Percentiles rank a stretch among this genome's conserved stretches.
These are phyloP conservation scores for Colletotrichum melonis DNA, from an alignment of 2,329 filamentous ascomycete genomes.

Conservation along the genomic window DNA sequence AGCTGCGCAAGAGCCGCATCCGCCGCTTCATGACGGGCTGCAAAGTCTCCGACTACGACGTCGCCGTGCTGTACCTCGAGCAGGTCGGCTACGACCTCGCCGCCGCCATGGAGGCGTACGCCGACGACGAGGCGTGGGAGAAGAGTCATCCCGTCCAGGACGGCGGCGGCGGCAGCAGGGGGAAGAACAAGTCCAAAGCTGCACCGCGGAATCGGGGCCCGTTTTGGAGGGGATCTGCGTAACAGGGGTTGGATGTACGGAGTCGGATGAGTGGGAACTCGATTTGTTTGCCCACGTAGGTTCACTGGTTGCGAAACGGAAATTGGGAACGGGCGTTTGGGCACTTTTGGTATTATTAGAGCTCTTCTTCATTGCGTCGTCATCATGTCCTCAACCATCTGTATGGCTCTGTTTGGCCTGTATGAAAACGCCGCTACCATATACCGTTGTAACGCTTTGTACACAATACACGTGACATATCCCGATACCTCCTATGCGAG, in stretches of 20 bases:
- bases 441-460: slow-evolving; percentile 27
- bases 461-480: slow-evolving; percentile 19
- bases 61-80: slow-evolving; percentile 80
- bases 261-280: not conserved
- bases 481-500: not conserved
- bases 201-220: slow-evolving; percentile 40
- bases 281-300: not conserved
- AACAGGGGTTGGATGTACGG: not conserved
- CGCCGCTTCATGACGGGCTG: slow-evolving; percentile 83
- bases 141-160: slow-evolving; percentile 69
- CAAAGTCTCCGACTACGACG: slow-evolving; percentile 81
- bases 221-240: slow-evolving; percentile 45
- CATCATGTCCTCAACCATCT: slow-evolving; percentile 34
- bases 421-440: slow-evolving; percentile 31
- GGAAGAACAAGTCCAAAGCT: slow-evolving; percentile 43
- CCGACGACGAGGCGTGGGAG: slow-evolving; percentile 83
- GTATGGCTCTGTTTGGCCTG: slow-evolving; percentile 30
- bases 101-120: slow-evolving; percentile 70
- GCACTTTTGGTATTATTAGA: slow-evolving; percentile 26
- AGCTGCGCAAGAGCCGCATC: slow-evolving; percentile 75
- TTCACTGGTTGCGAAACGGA: not conserved
- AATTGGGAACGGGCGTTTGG: slow-evolving; percentile 2
- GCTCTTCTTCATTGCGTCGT: slow-evolving; percentile 35
- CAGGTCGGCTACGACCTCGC: slow-evolving; percentile 75
- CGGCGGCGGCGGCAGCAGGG: slow-evolving; percentile 25